Percentiles rank a stretch among this genome's conserved stretches.
phyloP scores from a whole-genome alignment of 2,329 filamentous ascomycete species.

The Penicillium griseofulvum region DNA sequence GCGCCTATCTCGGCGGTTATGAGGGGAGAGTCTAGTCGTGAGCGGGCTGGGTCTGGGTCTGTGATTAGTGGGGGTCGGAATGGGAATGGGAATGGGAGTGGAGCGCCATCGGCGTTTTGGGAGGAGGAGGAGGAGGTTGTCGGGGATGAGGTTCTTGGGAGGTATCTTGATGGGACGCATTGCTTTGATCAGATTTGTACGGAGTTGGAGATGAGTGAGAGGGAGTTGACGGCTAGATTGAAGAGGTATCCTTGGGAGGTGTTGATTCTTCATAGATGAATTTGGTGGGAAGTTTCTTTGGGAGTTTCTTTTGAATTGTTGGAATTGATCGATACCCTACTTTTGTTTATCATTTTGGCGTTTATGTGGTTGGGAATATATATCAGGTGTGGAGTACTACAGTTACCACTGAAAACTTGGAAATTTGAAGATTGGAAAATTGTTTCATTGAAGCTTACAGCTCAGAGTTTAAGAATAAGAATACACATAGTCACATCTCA shows the following conservation, averaged over 20 bases:
- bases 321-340: slow-evolving; percentile 4
- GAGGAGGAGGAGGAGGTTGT: slow-evolving; percentile 37
- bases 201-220: slow-evolving; percentile 49
- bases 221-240: slow-evolving; percentile 43
- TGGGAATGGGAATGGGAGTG: slow-evolving; percentile 10
- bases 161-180: slow-evolving; percentile 49
- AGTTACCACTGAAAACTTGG: not conserved
- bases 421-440: not conserved
- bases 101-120: slow-evolving; percentile 18
- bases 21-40: slow-evolving; percentile 17
- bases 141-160: slow-evolving; percentile 35
- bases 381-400: not conserved
- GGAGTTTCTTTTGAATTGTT: not conserved
- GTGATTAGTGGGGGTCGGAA: slow-evolving; percentile 28
- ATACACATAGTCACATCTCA: not conserved
- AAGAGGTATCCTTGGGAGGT: slow-evolving; percentile 46
- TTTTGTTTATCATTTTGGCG: not conserved
- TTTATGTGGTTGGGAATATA: not conserved
- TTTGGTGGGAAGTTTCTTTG: not conserved
- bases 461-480: not conserved
- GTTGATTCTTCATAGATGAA: slow-evolving; percentile 47
- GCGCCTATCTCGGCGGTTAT: slow-evolving; percentile 10
- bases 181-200: slow-evolving; percentile 53
- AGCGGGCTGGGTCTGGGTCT: slow-evolving; percentile 27
- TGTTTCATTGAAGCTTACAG: not conserved